Conservation (phyloP, 306 rosid genomes). For the Prunus padus region DNA sequence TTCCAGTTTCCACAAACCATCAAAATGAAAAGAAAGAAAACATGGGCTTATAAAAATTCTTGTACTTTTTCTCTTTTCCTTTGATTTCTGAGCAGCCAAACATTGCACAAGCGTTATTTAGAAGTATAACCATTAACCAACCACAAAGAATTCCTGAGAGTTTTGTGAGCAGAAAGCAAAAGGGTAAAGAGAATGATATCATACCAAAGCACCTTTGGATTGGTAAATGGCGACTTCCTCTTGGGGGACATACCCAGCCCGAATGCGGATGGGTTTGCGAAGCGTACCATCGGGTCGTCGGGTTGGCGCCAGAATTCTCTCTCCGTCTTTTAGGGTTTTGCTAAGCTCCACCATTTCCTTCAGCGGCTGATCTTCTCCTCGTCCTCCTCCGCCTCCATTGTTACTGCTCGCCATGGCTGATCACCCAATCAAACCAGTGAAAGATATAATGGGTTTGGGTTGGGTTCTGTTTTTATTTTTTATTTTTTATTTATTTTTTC, state of each 20-base stretch:
- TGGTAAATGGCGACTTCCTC: slow-evolving; percentile 93
- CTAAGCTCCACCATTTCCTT: slow-evolving; percentile 35
- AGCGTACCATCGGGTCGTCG: slow-evolving; percentile 90
- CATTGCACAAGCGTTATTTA: not conserved
- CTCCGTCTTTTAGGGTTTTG: slow-evolving; percentile 81
- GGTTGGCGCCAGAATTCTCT: slow-evolving; percentile 75
- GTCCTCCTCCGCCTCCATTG: slow-evolving; percentile 32
- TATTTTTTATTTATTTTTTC: no score
- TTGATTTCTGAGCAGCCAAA: slow-evolving; percentile 21
- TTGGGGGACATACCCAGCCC: slow-evolving; percentile 81
- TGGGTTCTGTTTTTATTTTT: no score
- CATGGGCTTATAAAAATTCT: not conserved
- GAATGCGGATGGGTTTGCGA: slow-evolving; percentile 76
- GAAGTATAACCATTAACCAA: no score
- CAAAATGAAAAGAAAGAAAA: not conserved
- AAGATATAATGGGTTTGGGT: not conserved
- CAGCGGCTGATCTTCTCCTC: slow-evolving; percentile 34
- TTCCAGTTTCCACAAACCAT: not conserved
- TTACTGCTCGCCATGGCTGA: slow-evolving; percentile 42
- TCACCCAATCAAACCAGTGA: not conserved
- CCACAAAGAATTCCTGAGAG: not conserved
- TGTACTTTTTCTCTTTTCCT: not conserved
- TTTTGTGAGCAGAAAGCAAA: not conserved
- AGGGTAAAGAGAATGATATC: not conserved
- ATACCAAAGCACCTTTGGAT: slow-evolving; percentile 69